phyloP scores from a whole-genome alignment of 1,284 basidiomycete species.

The Moniliella sp. region DNA sequence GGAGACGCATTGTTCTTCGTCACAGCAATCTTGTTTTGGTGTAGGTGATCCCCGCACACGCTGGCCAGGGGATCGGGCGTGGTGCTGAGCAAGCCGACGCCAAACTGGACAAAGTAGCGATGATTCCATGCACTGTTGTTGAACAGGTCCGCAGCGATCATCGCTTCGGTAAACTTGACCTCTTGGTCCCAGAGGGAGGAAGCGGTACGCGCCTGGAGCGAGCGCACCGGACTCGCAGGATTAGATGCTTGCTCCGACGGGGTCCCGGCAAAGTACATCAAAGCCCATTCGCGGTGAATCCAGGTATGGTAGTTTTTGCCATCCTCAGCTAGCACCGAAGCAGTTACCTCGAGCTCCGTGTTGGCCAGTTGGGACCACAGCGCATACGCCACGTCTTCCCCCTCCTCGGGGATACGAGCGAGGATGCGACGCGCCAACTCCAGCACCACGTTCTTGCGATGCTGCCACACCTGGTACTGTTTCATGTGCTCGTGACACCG shows the following conservation, averaged over 20 bases:
- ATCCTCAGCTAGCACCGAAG: constrained; percentile 10
- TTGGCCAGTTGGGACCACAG: not conserved
- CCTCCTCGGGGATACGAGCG: not conserved
- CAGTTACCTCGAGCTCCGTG: constrained; percentile 14
- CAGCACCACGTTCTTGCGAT: not conserved
- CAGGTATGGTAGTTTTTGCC: constrained; percentile 31
- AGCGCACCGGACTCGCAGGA: no score
- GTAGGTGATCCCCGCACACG: no score
- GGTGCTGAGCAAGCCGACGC: no score
- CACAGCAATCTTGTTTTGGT: constrained; percentile 4
- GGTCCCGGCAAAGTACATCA: constrained; percentile 21
- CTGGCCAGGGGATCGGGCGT: no score
- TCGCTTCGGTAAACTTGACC: constrained; percentile 50
- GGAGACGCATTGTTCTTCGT: constrained; percentile 20
- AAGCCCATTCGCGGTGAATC: constrained; percentile 26
- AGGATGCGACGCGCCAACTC: not conserved
- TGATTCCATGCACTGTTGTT: constrained; percentile 99
- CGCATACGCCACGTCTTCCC: no score
- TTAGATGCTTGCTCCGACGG: not conserved
- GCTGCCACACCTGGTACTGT: constrained; percentile 26
- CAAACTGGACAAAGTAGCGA: constrained; percentile 72
- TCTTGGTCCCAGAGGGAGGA: constrained; percentile 53
- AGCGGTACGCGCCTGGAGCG: not conserved
- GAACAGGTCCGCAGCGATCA: constrained; percentile 57
- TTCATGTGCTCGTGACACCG: constrained; percentile 25